Evolutionary conservation across 768 basidiomycete species (phyloP).

Genomic region (Neoboletus brunneissimus): DNA sequence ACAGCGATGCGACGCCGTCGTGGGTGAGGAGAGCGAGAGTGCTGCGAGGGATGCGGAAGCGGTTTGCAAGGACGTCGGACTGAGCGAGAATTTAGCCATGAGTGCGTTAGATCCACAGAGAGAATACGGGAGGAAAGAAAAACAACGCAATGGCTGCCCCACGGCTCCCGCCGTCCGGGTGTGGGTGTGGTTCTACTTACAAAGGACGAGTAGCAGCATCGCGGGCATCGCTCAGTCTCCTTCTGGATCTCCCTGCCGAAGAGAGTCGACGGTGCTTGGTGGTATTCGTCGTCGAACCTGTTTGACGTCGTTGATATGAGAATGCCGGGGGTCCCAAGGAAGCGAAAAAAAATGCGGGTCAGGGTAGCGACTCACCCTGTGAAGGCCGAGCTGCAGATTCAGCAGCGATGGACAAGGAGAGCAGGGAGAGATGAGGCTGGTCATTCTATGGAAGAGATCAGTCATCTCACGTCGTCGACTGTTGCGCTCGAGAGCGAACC

Average conservation of each 20-base stretch:
- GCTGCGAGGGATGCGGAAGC: conserved; percentile 41
- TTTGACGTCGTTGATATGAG: background rate
- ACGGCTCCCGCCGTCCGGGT: background rate
- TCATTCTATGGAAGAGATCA: conserved; percentile 8
- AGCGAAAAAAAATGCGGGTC: background rate
- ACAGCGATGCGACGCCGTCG: conserved; percentile 28
- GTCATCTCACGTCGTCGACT: background rate
- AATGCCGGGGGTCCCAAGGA: background rate
- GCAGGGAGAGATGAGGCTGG: conserved; percentile 42
- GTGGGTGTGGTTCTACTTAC: conserved; percentile 44
- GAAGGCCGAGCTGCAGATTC: conserved; percentile 16
- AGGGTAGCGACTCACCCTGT: conserved; percentile 14
- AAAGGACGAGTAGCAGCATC: conserved; percentile 73
- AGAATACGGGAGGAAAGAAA: no score
- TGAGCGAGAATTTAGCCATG: conserved; percentile 14
- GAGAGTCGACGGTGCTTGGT: conserved; percentile 66
- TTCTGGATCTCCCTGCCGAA: conserved; percentile 65
- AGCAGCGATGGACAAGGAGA: conserved; percentile 68
- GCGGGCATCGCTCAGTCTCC: conserved; percentile 74
- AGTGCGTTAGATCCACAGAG: background rate
- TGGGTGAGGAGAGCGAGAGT: conserved; percentile 41
- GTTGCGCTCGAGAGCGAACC: conserved; percentile 5
- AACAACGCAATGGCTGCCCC: background rate
- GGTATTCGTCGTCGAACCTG: conserved; percentile 32
- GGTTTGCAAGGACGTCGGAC: conserved; percentile 36